Evolutionary conservation across 257 asterid species (phyloP).

Genomic region (Solanum lycopersicoides): DNA sequence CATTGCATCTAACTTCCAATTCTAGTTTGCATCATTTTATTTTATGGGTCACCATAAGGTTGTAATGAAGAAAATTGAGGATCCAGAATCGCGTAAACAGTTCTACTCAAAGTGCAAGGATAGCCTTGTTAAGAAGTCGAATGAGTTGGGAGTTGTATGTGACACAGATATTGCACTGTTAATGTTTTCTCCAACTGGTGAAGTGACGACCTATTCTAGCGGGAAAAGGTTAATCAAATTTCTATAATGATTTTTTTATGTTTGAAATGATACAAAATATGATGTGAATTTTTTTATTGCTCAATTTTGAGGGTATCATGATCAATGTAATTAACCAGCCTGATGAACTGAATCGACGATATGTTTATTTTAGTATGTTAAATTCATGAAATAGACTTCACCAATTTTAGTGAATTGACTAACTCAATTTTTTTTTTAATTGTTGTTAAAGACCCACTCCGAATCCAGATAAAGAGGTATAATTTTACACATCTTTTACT

Average conservation of each 20-base stretch:
- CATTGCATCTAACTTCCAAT: not conserved
- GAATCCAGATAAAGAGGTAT: conserved; percentile 35
- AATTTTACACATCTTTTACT: not conserved
- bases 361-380: not conserved
- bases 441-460: conserved; percentile 25
- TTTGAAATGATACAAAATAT: not conserved
- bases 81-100: conserved; percentile 32
- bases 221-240: conserved; percentile 30
- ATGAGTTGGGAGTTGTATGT: conserved; percentile 48
- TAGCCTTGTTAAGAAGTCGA: conserved; percentile 52
- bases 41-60: conserved; percentile 55
- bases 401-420: not conserved
- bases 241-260: not conserved
- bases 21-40: not conserved
- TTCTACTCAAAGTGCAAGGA: conserved; percentile 52
- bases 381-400: not conserved
- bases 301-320: conserved; percentile 54
- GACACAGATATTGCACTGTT: conserved; percentile 60
- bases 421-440: not conserved
- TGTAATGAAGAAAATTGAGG: conserved; percentile 34
- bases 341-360: conserved; percentile 39
- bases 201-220: conserved; percentile 40
- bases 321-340: conserved; percentile 41
- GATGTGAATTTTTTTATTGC: not conserved
- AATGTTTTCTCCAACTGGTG: conserved; percentile 60